Evolutionary conservation across 2,329 filamentous ascomycete genomes (phyloP), one percentile per base, ranked within the genome.

Genomic region (Macroventuria anomochaeta): DNA sequence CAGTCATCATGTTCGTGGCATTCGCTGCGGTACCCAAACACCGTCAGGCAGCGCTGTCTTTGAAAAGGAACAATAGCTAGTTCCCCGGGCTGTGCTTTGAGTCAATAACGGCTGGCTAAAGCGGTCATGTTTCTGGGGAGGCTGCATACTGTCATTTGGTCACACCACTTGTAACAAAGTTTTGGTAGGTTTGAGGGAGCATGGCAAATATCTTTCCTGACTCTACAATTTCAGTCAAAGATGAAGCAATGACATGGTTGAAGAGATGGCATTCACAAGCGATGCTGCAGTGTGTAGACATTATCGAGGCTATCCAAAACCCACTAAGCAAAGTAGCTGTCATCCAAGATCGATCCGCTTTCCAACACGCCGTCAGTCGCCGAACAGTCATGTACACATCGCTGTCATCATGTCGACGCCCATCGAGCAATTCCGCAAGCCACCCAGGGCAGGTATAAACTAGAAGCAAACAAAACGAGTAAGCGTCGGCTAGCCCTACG

Each of bases 391-490:
- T 47, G 23, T 37, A 38, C 13, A 33, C 37, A 52, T 39, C 36
- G 18, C 46, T 40, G 42, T 67, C 63, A 69, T 46, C 64, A 61
- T 39, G 63, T 67, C 39, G 68, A 73, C 50, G 64, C 63, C 66
- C 65, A 69, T 56, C 64, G 62, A 29, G 64, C 54, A 46, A 70
- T 60, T 39, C 65, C 65, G 46, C 69, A 73, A 49, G 58, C 59
- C 52, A 62, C 56, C 68, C 69, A 71, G 38, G 67, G 59, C 59
- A 71, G 69, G 63, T 71, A 72, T 65, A 65, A 55, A 71, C 70
- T 72, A 70, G 44, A 62, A 63, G 60, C 29, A 57, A 62, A 55
- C 55, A 37, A 66, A 65, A 60, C 34, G 48, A 52, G 67, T 72
- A 65, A 72, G 67, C 65, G 57, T 58, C 53, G 37, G 63, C 57